Conservation (phyloP, 768 basidiomycete genomes). For the Russula foetens region DNA sequence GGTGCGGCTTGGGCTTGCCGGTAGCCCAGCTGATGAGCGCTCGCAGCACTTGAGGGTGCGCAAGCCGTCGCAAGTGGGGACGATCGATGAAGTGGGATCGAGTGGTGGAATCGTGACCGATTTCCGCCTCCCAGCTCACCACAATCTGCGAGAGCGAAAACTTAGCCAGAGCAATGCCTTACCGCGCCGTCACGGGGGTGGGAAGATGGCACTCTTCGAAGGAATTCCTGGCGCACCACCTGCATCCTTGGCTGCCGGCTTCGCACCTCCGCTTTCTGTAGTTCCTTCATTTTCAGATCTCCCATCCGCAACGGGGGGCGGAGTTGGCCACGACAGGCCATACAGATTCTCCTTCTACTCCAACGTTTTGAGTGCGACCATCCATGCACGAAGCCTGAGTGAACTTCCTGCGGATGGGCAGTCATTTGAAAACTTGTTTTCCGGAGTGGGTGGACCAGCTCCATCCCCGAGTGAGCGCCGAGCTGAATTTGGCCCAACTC, state of each 20-base stretch:
- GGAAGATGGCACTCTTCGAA: slow-evolving; percentile 92
- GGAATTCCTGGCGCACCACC: slow-evolving; percentile 36
- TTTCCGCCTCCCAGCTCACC: slow-evolving; percentile 32
- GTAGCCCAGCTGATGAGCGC: slow-evolving; percentile 29
- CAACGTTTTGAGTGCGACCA: slow-evolving; percentile 83
- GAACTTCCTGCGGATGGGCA: slow-evolving; percentile 94
- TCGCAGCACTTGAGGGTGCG: slow-evolving; percentile 23
- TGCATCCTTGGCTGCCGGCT: slow-evolving; percentile 28
- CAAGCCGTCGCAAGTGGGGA: slow-evolving; percentile 9
- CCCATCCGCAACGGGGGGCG: neutral
- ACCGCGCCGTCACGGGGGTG: slow-evolving; percentile 53
- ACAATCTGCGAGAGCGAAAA: slow-evolving; percentile 75
- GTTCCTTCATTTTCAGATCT: slow-evolving; percentile 39
- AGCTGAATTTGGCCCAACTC: neutral
- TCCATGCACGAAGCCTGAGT: slow-evolving; percentile 86
- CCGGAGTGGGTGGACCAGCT: slow-evolving; percentile 32
- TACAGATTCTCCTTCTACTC: slow-evolving; percentile 99
- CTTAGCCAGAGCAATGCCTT: slow-evolving; percentile 73
- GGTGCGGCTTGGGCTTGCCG: slow-evolving; percentile 45
- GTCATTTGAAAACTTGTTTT: slow-evolving; percentile 85
- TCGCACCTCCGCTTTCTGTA: slow-evolving; percentile 28
- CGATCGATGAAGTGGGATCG: slow-evolving; percentile 18
- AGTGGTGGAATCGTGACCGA: slow-evolving; percentile 20
- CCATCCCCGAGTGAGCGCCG: neutral
- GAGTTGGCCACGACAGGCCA: slow-evolving; percentile 63